Percentiles rank a stretch among this genome's conserved stretches.
These are phyloP conservation scores for Pythium plurisporium DNA, from an alignment of 352 stramenopile genomes.

Conservation along the genomic window DNA sequence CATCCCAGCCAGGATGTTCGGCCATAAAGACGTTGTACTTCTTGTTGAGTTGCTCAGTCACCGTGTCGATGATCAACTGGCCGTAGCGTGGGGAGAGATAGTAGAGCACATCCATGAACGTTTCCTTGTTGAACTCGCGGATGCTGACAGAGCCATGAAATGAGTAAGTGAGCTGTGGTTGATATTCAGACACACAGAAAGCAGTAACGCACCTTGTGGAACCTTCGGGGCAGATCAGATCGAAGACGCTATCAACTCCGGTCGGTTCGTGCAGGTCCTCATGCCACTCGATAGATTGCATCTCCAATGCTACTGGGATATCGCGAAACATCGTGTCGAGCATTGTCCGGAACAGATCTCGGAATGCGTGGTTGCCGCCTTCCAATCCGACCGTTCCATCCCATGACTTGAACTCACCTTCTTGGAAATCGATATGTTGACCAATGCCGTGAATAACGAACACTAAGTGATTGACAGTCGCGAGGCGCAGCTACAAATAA, in stretches of 20 bases:
- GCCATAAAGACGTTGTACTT: constrained; percentile 90
- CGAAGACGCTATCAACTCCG: constrained; percentile 76
- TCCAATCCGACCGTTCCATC: constrained; percentile 65
- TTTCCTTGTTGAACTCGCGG: constrained; percentile 92
- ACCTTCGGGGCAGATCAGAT: too few relatives aligned
- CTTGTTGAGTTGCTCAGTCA: constrained; percentile 83
- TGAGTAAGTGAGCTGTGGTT: too few relatives aligned
- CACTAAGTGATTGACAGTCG: constrained; percentile 84
- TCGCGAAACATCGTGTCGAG: constrained; percentile 78
- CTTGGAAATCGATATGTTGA: constrained; percentile 78
- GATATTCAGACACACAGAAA: too few relatives aligned
- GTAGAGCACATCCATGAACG: constrained; percentile 92
- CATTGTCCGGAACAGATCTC: constrained; percentile 71
- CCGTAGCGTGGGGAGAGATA: constrained; percentile 90
- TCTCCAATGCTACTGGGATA: too few relatives aligned
- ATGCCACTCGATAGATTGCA: too few relatives aligned
- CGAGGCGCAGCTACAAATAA: too few relatives aligned
- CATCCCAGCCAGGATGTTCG: constrained; percentile 82
- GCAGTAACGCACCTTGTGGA: too few relatives aligned
- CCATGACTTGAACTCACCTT: constrained; percentile 79
- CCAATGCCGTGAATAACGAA: constrained; percentile 87
- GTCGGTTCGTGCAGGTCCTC: constrained; percentile 83
- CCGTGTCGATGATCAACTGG: constrained; percentile 89
- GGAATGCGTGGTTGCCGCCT: constrained; percentile 80
- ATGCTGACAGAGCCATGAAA: constrained; percentile 58